phyloP scores from a whole-genome alignment of 2,329 filamentous ascomycete genomes.

The Fusarium robinianum region DNA sequence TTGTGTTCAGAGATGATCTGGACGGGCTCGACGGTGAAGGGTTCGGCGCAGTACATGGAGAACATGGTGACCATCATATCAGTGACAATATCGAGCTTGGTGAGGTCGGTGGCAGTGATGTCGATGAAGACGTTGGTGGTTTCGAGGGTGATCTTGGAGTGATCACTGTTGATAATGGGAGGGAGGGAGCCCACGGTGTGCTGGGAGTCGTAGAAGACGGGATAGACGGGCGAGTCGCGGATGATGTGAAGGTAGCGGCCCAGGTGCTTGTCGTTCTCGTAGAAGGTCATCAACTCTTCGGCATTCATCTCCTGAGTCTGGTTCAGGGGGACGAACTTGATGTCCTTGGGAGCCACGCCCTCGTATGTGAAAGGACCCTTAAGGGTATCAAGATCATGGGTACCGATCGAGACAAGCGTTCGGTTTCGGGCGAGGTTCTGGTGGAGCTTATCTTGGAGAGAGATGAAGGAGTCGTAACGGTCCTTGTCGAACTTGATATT shows the following conservation, averaged over 20 bases:
- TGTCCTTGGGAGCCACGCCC: conserved; percentile 86
- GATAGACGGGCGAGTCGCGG: conserved; percentile 89
- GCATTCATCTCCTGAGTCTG: conserved; percentile 87
- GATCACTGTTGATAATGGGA: conserved; percentile 96
- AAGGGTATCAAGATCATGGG: conserved; percentile 92
- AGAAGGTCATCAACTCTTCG: conserved; percentile 90
- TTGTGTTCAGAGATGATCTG: conserved; percentile 94
- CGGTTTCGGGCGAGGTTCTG: conserved; percentile 92
- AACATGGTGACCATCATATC: conserved; percentile 99
- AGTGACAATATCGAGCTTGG: conserved; percentile 93
- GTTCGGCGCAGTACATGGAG: conserved; percentile 83
- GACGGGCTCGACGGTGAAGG: conserved; percentile 91
- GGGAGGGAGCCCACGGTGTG: conserved; percentile 88
- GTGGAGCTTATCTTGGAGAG: conserved; percentile 96
- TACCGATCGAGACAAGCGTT: conserved; percentile 95
- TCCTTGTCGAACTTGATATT: conserved; percentile 90
- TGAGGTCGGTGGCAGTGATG: conserved; percentile 92
- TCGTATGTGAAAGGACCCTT: conserved; percentile 97
- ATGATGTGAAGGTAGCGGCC: conserved; percentile 93
- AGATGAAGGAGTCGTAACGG: conserved; percentile 96
- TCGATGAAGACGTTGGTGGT: conserved; percentile 97
- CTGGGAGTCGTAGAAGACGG: conserved; percentile 91
- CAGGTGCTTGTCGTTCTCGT: conserved; percentile 92
- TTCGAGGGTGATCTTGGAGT: conserved; percentile 91
- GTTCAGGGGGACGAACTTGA: conserved; percentile 89